Evolutionary conservation across 208 protist genomes (phyloP).

Genomic region (Phytomonas serpens): DNA sequence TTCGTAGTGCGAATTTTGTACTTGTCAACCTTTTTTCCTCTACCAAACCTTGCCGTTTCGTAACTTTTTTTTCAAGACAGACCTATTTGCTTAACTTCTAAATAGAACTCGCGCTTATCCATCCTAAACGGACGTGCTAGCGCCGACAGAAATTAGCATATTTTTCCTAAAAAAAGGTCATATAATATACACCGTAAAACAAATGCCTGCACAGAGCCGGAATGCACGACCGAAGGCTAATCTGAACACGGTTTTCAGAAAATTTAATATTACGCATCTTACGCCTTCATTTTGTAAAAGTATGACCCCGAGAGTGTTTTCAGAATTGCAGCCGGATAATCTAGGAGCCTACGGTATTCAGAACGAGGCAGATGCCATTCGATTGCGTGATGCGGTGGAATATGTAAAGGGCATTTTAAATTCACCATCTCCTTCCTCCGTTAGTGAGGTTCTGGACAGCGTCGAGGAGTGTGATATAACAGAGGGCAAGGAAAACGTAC

Average conservation of each 20-base stretch:
- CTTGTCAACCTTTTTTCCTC: not conserved
- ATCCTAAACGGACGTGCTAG: not conserved
- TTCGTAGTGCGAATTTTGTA: not conserved
- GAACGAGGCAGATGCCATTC: slow-evolving; percentile 24
- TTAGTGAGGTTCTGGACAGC: slow-evolving; percentile 30
- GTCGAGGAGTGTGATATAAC: slow-evolving; percentile 4
- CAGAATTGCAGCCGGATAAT: slow-evolving; percentile 20
- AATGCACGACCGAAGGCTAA: not conserved
- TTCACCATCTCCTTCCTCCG: slow-evolving; percentile 20
- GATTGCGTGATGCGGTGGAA: slow-evolving; percentile 32
- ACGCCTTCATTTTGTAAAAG: slow-evolving; percentile 10
- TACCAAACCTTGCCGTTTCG: not conserved
- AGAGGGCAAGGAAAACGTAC: not conserved
- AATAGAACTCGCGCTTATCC: not conserved
- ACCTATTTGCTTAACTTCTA: not conserved
- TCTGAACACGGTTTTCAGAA: not conserved
- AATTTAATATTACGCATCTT: not conserved
- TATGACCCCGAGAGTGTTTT: slow-evolving; percentile 22
- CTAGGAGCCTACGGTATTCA: slow-evolving; percentile 26
- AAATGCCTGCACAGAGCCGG: not conserved
- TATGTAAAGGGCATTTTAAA: slow-evolving; percentile 18
- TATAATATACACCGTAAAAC: not conserved
- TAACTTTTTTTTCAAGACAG: not conserved
- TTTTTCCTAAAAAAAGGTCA: not conserved
- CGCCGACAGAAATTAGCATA: not conserved